Evolutionary conservation across 352 stramenopile species (phyloP).

Genomic region (Pythium rishiriense): DNA sequence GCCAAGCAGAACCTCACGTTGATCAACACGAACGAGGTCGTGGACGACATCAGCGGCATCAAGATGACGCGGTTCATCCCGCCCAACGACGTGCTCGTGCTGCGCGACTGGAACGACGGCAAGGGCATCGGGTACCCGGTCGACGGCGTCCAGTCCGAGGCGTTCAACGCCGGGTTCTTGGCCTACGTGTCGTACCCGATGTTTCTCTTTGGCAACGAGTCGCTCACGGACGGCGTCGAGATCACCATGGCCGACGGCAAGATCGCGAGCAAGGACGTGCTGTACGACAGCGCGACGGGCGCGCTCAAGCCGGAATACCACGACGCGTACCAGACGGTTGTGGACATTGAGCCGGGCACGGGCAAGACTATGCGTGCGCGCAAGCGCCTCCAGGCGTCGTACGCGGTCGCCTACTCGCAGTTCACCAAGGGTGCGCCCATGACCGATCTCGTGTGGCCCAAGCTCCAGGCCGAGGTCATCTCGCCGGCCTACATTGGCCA

Average conservation of each 20-base stretch:
- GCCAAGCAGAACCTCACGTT: conserved; percentile 57
- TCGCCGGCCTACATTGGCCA: conserved; percentile 61
- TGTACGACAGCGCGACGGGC: conserved; percentile 48
- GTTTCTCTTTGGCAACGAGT: conserved; percentile 61
- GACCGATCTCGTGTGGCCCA: conserved; percentile 64
- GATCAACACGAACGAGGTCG: conserved; percentile 35
- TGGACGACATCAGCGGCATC: conserved; percentile 44
- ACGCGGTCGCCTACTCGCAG: conserved; percentile 47
- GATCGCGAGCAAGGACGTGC: conserved; percentile 33
- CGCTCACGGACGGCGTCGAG: conserved; percentile 42
- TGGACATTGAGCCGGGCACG: conserved; percentile 69
- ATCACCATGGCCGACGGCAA: conserved; percentile 60
- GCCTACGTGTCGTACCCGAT: conserved; percentile 71
- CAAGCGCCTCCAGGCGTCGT: conserved; percentile 66
- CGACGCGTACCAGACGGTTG: conserved; percentile 52
- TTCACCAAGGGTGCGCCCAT: conserved; percentile 42
- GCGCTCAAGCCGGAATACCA: conserved; percentile 45
- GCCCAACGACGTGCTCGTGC: conserved; percentile 38
- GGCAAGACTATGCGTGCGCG: conserved; percentile 68
- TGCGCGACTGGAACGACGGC: conserved; percentile 29
- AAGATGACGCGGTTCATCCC: conserved; percentile 55
- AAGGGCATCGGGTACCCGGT: conserved; percentile 55
- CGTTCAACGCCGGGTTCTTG: conserved; percentile 67
- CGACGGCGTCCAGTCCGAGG: conserved; percentile 63
- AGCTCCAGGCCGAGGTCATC: conserved; percentile 53